Evolutionary conservation across 768 basidiomycete genomes (phyloP).

Genomic region (Pleurotus cornucopiae): DNA sequence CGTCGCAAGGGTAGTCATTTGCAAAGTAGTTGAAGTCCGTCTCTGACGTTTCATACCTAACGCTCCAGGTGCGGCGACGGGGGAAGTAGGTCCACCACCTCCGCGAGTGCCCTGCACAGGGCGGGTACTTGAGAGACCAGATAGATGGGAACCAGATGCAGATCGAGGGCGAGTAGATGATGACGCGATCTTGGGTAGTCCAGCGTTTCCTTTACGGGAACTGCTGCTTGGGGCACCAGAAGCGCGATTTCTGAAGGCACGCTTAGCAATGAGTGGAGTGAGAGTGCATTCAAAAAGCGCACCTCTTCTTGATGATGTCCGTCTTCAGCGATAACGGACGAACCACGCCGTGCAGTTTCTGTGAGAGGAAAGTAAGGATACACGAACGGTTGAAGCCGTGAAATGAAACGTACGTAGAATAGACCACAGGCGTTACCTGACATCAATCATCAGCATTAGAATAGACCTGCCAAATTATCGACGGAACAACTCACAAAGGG

Average conservation of each 20-base stretch:
- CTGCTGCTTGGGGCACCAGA: conserved; percentile 67
- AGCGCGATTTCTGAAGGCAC: conserved; percentile 62
- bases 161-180: conserved; percentile 71
- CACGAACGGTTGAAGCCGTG: conserved; percentile 8
- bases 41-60: conserved; percentile 75
- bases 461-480: background rate
- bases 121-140: conserved; percentile 39
- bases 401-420: conserved; percentile 68
- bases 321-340: conserved; percentile 94
- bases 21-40: conserved; percentile 64
- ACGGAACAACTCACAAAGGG: conserved; percentile 60
- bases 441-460: conserved; percentile 8
- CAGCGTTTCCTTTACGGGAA: conserved; percentile 59
- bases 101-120: conserved; percentile 28
- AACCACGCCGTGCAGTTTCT: conserved; percentile 97
- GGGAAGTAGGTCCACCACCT: conserved; percentile 12
- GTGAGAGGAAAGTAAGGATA: conserved; percentile 3
- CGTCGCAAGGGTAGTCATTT: conserved; percentile 25
- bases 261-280: conserved; percentile 6
- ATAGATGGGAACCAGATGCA: conserved; percentile 52
- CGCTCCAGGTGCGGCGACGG: conserved; percentile 26
- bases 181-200: conserved; percentile 72
- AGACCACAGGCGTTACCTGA: conserved; percentile 88
- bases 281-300: conserved; percentile 12
- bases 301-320: conserved; percentile 97